phyloP scores from a whole-genome alignment of 2,329 filamentous ascomycete species.

The Hymenoscyphus fructigenus region DNA sequence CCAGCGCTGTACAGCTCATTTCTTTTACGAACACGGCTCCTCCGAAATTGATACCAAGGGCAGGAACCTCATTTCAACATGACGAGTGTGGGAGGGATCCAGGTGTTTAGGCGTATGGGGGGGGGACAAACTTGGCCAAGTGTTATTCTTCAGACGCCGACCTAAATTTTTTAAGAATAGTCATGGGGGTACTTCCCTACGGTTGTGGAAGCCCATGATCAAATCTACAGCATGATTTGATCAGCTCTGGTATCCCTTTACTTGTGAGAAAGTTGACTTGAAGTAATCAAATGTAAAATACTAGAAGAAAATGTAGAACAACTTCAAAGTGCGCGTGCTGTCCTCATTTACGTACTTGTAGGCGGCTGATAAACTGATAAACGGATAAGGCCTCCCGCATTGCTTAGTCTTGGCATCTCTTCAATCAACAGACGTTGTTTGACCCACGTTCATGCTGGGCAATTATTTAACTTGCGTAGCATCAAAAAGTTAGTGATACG shows the following conservation, averaged over 20 bases:
- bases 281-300: too few species aligned
- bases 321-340: background rate
- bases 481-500: background rate
- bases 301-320: background rate
- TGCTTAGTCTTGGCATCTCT: background rate
- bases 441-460: background rate
- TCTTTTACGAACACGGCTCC: background rate
- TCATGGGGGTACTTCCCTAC: background rate
- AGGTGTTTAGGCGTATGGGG: conserved; percentile 1
- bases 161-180: background rate
- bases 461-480: background rate
- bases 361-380: background rate
- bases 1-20: background rate
- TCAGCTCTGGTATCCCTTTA: background rate
- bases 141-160: background rate
- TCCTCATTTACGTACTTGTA: too few species aligned
- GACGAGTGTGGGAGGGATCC: background rate
- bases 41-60: conserved; percentile 6
- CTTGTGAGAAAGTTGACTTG: background rate
- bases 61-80: conserved; percentile 3
- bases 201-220: background rate
- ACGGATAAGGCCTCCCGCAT: background rate
- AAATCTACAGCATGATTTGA: background rate
- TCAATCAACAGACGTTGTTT: background rate
- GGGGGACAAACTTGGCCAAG: background rate